phyloP scores from a whole-genome alignment of 176 grass and related monocot species.

The Chrysopogon serrulatus region DNA sequence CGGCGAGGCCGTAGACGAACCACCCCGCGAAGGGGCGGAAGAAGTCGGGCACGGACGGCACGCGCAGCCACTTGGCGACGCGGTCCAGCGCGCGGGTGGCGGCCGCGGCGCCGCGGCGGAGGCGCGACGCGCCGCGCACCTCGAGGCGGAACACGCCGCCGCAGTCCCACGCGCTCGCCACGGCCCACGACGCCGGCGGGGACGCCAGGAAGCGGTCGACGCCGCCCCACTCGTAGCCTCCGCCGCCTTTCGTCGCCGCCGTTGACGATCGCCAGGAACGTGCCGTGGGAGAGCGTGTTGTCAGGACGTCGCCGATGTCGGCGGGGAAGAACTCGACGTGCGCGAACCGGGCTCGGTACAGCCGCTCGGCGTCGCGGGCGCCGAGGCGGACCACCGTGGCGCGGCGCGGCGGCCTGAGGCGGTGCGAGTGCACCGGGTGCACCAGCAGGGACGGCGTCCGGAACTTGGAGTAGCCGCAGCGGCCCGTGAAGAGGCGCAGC shows the following conservation, averaged over 20 bases:
- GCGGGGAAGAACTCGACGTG: constrained; percentile 76
- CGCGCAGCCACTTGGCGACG: constrained; percentile 56
- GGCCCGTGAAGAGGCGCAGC: constrained; percentile 61
- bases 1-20: constrained; percentile 89
- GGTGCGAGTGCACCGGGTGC: constrained; percentile 83
- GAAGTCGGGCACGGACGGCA: constrained; percentile 76
- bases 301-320: constrained; percentile 74
- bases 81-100: constrained; percentile 59
- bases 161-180: constrained; percentile 80
- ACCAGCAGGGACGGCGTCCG: constrained; percentile 86
- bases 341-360: constrained; percentile 50
- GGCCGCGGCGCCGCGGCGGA: constrained; percentile 41
- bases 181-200: constrained; percentile 78
- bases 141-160: constrained; percentile 81
- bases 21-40: constrained; percentile 65
- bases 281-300: constrained; percentile 65
- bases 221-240: constrained; percentile 43
- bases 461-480: constrained; percentile 91
- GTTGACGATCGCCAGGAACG: constrained; percentile 58
- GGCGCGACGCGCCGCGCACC: constrained; percentile 57
- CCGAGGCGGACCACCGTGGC: constrained; percentile 31
- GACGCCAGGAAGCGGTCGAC: constrained; percentile 45
- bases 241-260: too few relatives aligned
- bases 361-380: constrained; percentile 48
- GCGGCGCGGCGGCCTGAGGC: constrained; percentile 29